These are phyloP conservation scores for Suhomyces bokatorum DNA, from an alignment of 1,139 yeast species.

Conservation along the genomic window DNA sequence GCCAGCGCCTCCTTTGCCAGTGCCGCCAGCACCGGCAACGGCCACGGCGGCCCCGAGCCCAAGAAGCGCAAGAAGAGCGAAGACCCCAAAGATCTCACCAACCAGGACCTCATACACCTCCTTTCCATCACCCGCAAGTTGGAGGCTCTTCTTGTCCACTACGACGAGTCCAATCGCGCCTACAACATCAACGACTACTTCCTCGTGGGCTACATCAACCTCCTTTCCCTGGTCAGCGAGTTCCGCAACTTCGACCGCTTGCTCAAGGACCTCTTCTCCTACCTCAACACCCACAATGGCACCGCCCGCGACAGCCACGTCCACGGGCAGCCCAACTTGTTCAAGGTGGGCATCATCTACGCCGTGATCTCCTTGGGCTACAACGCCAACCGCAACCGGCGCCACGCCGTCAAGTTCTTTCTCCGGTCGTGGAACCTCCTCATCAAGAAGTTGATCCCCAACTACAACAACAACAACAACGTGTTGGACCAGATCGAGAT, in stretches of 20 bases:
- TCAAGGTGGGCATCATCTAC: conserved; percentile 20
- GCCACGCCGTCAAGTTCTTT: conserved; percentile 33
- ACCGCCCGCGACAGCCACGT: conserved; percentile 6
- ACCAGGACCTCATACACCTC: conserved; percentile 32
- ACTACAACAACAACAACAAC: conserved; percentile 30
- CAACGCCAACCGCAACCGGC: conserved; percentile 14
- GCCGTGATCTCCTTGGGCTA: conserved; percentile 19
- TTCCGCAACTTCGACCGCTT: conserved; percentile 26
- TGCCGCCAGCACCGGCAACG: neutral
- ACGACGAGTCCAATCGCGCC: conserved; percentile 19
- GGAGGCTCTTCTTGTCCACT: conserved; percentile 22
- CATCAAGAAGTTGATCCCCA: conserved; percentile 44
- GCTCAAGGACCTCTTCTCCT: conserved; percentile 28
- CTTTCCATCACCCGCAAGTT: conserved; percentile 38
- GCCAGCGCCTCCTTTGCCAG: neutral
- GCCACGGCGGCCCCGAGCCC: conserved; percentile 2
- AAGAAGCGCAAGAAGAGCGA: conserved; percentile 11
- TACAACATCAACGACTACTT: conserved; percentile 29
- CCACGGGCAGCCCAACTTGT: conserved; percentile 13
- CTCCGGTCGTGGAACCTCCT: conserved; percentile 47
- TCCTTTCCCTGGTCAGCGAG: conserved; percentile 19
- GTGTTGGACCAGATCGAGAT: conserved; percentile 44
- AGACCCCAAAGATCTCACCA: conserved; percentile 11
- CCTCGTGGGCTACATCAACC: conserved; percentile 33
- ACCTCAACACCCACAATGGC: conserved; percentile 24